These are phyloP conservation scores for Blastobotrys petasosporus DNA, from an alignment of 1,139 yeast species.

Conservation along the genomic window DNA sequence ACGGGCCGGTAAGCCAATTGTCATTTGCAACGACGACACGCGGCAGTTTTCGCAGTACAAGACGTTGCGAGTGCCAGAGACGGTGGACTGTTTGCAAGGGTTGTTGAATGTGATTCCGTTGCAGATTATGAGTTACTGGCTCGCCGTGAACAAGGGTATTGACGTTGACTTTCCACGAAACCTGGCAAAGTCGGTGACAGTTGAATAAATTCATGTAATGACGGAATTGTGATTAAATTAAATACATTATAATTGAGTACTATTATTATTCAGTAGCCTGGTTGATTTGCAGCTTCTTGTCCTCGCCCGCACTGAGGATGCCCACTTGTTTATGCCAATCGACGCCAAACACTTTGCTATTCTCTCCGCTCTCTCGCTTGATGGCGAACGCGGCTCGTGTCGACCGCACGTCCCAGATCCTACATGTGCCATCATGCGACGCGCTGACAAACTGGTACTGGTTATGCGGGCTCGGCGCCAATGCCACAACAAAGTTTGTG, in stretches of 20 bases:
- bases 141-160: slow-evolving; percentile 90
- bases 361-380: slow-evolving; percentile 50
- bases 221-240: neutral
- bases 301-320: slow-evolving; percentile 89
- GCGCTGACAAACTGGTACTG: slow-evolving; percentile 75
- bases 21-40: slow-evolving; percentile 88
- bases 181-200: slow-evolving; percentile 97
- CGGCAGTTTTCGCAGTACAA: slow-evolving; percentile 35
- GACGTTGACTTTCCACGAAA: slow-evolving; percentile 99
- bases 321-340: slow-evolving; percentile 79
- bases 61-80: slow-evolving; percentile 82
- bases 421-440: slow-evolving; percentile 92
- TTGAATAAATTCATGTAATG: slow-evolving; percentile 46
- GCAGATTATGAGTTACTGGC: slow-evolving; percentile 95
- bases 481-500: slow-evolving; percentile 78
- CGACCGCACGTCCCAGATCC: slow-evolving; percentile 94
- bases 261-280: slow-evolving; percentile 5
- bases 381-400: slow-evolving; percentile 82
- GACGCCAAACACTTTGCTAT: slow-evolving; percentile 72
- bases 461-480: slow-evolving; percentile 47
- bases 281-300: slow-evolving; percentile 85
- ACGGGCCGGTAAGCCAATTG: slow-evolving; percentile 94
- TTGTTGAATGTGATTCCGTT: slow-evolving; percentile 88
- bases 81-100: slow-evolving; percentile 97
- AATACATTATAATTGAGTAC: neutral